These are phyloP conservation scores for Cadophora sp. DNA, from an alignment of 2,329 filamentous ascomycete species.

Conservation along the genomic window DNA sequence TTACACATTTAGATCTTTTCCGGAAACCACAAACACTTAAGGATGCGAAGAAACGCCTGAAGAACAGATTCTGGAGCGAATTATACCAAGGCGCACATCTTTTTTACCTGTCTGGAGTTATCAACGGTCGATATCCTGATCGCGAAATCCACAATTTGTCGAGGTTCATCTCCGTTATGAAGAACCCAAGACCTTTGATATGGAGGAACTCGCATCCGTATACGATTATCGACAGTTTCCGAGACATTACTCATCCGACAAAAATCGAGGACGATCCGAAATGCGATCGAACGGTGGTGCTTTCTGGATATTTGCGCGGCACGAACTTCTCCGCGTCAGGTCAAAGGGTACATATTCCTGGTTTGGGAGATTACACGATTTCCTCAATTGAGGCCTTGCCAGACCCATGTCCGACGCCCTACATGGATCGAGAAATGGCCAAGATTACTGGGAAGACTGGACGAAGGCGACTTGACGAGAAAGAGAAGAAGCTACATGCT, in stretches of 20 bases:
- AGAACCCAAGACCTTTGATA: constrained; percentile 93
- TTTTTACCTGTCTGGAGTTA: constrained; percentile 94
- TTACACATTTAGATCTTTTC: constrained; percentile 96
- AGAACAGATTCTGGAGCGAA: constrained; percentile 96
- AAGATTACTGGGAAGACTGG: constrained; percentile 85
- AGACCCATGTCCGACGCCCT: constrained; percentile 94
- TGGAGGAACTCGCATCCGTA: constrained; percentile 98
- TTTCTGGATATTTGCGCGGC: constrained; percentile 93
- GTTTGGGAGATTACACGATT: constrained; percentile 87
- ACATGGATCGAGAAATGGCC: constrained; percentile 84
- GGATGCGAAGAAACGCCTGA: constrained; percentile 93
- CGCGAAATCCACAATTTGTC: constrained; percentile 95
- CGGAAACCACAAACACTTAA: constrained; percentile 90
- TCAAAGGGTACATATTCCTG: constrained; percentile 89
- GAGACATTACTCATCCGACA: constrained; percentile 93
- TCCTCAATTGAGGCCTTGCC: constrained; percentile 85
- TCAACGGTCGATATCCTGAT: constrained; percentile 96
- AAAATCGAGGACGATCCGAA: constrained; percentile 87
- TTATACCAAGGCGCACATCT: constrained; percentile 96
- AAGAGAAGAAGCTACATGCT: constrained; percentile 94
- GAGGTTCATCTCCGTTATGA: constrained; percentile 97
- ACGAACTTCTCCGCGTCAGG: constrained; percentile 90
- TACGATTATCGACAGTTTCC: constrained; percentile 88
- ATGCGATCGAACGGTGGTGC: constrained; percentile 87
- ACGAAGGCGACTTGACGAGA: constrained; percentile 85